These are phyloP conservation scores for Lyophyllum decastes DNA, from an alignment of 768 basidiomycete species.

Conservation along the genomic window DNA sequence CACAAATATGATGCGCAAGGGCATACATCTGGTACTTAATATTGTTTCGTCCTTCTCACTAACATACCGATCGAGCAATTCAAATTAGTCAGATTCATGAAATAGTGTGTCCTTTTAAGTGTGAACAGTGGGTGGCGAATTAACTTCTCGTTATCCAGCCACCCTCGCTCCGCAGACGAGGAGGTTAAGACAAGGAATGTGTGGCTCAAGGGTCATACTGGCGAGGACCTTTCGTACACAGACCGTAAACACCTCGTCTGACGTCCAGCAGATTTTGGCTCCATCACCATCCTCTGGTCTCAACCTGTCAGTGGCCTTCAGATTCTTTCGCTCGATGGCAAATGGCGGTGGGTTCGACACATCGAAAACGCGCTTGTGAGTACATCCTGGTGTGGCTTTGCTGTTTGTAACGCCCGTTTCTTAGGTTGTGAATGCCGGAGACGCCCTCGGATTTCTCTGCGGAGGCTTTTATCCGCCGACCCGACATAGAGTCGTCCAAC, in stretches of 20 bases:
- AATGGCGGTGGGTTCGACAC: slow-evolving; percentile 61
- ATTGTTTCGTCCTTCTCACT: no score
- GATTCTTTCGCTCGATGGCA: slow-evolving; percentile 50
- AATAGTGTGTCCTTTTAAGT: slow-evolving; percentile 37
- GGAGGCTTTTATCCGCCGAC: slow-evolving; percentile 63
- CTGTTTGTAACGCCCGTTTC: background rate
- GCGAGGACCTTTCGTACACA: slow-evolving; percentile 16
- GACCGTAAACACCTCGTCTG: background rate
- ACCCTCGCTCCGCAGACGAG: slow-evolving; percentile 41
- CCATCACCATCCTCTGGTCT: slow-evolving; percentile 58
- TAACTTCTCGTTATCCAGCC: slow-evolving; percentile 24
- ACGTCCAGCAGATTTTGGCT: slow-evolving; percentile 45
- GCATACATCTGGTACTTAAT: slow-evolving; percentile 35
- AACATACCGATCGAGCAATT: background rate
- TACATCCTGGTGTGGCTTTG: background rate
- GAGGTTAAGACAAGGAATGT: slow-evolving; percentile 44
- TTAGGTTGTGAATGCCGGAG: slow-evolving; percentile 63
- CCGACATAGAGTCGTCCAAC: slow-evolving; percentile 46
- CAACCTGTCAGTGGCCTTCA: slow-evolving; percentile 63
- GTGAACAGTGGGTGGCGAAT: background rate
- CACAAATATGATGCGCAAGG: slow-evolving; percentile 37
- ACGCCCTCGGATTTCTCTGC: slow-evolving; percentile 60
- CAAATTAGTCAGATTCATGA: slow-evolving; percentile 43
- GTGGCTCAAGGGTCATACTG: slow-evolving; percentile 54
- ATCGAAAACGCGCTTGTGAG: slow-evolving; percentile 58